These are phyloP conservation scores for Phylloporus rhodoxanthus DNA, from an alignment of 768 basidiomycete species.

Conservation along the genomic window DNA sequence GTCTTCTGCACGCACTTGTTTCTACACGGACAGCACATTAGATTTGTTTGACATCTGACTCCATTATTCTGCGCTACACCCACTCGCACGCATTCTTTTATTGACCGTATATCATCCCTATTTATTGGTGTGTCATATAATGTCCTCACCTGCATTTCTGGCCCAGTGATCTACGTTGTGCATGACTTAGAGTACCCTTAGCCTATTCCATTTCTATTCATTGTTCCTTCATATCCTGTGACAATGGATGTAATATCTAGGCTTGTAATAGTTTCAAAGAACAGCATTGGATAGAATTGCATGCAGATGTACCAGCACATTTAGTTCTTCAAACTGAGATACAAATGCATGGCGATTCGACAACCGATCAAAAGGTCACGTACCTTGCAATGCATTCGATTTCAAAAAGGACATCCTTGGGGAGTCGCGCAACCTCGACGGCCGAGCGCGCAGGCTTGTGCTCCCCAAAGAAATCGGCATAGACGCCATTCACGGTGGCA, in stretches of 20 bases:
- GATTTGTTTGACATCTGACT: slow-evolving; percentile 9
- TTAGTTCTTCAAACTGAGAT: slow-evolving; percentile 18
- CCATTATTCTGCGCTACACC: neutral
- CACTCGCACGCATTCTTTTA: slow-evolving; percentile 2
- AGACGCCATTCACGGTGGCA: slow-evolving; percentile 71
- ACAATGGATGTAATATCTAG: neutral
- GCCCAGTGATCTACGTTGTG: slow-evolving; percentile 12
- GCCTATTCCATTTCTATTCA: neutral
- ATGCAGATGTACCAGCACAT: neutral
- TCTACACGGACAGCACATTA: slow-evolving; percentile 18
- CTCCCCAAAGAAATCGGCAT: slow-evolving; percentile 77
- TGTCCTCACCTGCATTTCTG: slow-evolving; percentile 1
- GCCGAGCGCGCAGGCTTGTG: slow-evolving; percentile 92
- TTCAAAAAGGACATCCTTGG: slow-evolving; percentile 89
- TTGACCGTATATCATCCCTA: neutral
- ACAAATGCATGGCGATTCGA: neutral
- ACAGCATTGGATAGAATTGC: neutral
- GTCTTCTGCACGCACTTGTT: neutral
- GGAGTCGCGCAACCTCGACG: slow-evolving; percentile 84
- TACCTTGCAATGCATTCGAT: slow-evolving; percentile 84
- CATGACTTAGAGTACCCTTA: slow-evolving; percentile 16
- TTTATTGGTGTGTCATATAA: slow-evolving; percentile 3
- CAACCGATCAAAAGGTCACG: slow-evolving; percentile 12
- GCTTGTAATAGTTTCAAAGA: slow-evolving; percentile 1
- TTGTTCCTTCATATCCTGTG: neutral